Percentiles rank a stretch among this genome's conserved stretches.
phyloP scores from a whole-genome alignment of 768 basidiomycete genomes.

The Auriscalpium microsporum region DNA sequence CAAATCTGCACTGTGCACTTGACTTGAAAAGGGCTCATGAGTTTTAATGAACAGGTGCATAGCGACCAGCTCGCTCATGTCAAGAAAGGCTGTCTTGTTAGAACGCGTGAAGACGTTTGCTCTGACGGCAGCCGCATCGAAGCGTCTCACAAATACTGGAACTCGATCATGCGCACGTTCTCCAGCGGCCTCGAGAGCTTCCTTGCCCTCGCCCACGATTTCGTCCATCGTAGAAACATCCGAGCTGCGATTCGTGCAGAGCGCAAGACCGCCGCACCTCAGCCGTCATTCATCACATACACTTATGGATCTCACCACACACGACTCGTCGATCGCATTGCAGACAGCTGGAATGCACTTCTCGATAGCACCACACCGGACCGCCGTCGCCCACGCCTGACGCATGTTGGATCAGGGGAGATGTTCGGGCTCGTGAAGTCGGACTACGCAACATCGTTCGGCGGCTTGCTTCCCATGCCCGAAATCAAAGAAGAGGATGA shows the following conservation, averaged over 20 bases:
- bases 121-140: slow-evolving; percentile 24
- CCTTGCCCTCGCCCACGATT: slow-evolving; percentile 13
- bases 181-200: slow-evolving; percentile 20
- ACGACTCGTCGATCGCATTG: no score
- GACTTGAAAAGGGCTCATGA: not conserved
- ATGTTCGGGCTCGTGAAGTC: slow-evolving; percentile 7
- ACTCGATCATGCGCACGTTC: slow-evolving; percentile 13
- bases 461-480: not conserved
- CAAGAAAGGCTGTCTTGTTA: slow-evolving; percentile 19
- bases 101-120: slow-evolving; percentile 14
- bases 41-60: slow-evolving; percentile 15
- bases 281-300: slow-evolving; percentile 12
- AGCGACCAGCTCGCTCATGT: slow-evolving; percentile 22
- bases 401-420: slow-evolving; percentile 5
- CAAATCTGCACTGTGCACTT: no score
- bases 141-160: slow-evolving; percentile 27
- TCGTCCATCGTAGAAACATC: slow-evolving; percentile 18
- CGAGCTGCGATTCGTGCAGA: slow-evolving; percentile 2
- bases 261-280: no score
- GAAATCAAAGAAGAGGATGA: not conserved
- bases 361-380: not conserved
- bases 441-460: not conserved
- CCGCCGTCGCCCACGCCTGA: not conserved
- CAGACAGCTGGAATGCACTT: slow-evolving; percentile 13
- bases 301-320: slow-evolving; percentile 19